These are phyloP conservation scores for Xylariomycetidae sp. DNA, from an alignment of 2,329 filamentous ascomycete genomes.

Conservation along the genomic window DNA sequence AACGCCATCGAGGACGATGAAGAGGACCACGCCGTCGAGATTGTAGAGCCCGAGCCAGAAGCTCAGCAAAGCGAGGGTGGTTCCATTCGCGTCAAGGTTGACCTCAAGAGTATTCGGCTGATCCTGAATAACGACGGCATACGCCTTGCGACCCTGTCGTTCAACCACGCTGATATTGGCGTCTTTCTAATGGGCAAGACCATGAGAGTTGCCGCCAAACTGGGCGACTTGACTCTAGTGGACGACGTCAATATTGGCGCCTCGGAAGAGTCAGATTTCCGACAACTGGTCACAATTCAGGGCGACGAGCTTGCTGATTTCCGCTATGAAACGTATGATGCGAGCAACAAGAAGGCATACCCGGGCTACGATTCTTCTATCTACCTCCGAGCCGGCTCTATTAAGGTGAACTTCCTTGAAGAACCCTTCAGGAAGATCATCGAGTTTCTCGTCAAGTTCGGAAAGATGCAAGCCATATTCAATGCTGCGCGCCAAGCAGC, in stretches of 20 bases:
- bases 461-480: slow-evolving; percentile 98
- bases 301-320: slow-evolving; percentile 95
- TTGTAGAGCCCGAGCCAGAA: slow-evolving; percentile 30
- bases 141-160: slow-evolving; percentile 81
- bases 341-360: slow-evolving; percentile 62
- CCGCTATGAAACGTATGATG: slow-evolving; percentile 91
- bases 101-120: slow-evolving; percentile 86
- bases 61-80: slow-evolving; percentile 45
- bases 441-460: slow-evolving; percentile 96
- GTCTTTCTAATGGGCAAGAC: slow-evolving; percentile 81
- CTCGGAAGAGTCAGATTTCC: slow-evolving; percentile 69
- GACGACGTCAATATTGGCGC: slow-evolving; percentile 94
- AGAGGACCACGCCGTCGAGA: slow-evolving; percentile 33
- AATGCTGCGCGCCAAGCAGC: slow-evolving; percentile 94
- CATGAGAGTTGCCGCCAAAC: slow-evolving; percentile 79
- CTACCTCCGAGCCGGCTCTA: slow-evolving; percentile 82
- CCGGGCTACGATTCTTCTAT: slow-evolving; percentile 94
- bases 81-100: slow-evolving; percentile 88
- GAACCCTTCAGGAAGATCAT: slow-evolving; percentile 98
- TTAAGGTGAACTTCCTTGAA: slow-evolving; percentile 95
- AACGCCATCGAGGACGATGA: slow-evolving; percentile 28
- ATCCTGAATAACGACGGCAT: slow-evolving; percentile 98
- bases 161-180: slow-evolving; percentile 87
- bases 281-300: slow-evolving; percentile 88
- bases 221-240: slow-evolving; percentile 82